These are phyloP conservation scores for Gastrolobium villosum DNA, from an alignment of 306 rosid genomes.

Conservation along the genomic window DNA sequence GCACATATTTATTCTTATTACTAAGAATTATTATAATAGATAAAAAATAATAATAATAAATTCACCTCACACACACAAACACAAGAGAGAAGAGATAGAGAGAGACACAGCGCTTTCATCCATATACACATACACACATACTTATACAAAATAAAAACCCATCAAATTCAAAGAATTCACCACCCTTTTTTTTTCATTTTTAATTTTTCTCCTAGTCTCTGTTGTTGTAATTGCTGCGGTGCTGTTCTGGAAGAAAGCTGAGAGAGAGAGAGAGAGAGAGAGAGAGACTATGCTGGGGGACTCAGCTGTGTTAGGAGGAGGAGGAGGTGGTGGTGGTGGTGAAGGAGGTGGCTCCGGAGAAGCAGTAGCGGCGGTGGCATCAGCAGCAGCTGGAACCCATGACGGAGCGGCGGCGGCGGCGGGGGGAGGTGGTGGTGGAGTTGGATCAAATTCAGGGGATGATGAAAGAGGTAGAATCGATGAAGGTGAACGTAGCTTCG, in stretches of 20 bases:
- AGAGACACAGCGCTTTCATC: constrained; percentile 45
- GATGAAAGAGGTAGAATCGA: constrained; percentile 64
- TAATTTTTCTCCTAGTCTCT: constrained; percentile 47
- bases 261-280: constrained; percentile 27
- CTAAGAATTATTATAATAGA: constrained; percentile 22
- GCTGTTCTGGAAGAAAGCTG: constrained; percentile 39
- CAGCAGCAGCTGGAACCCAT: not conserved
- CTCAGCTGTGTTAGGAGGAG: constrained; percentile 57
- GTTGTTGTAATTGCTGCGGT: constrained; percentile 68
- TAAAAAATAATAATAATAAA: constrained; percentile 63
- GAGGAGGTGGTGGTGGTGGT: constrained; percentile 41
- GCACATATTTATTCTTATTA: constrained; percentile 18
- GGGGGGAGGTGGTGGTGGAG: constrained; percentile 41
- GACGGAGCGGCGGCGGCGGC: constrained; percentile 34
- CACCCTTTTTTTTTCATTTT: constrained; percentile 53
- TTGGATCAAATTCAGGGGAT: constrained; percentile 76
- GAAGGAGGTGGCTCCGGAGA: constrained; percentile 56
- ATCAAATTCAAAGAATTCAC: constrained; percentile 74
- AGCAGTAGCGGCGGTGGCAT: constrained; percentile 45
- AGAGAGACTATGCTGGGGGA: constrained; percentile 74
- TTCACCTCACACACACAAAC: constrained; percentile 47
- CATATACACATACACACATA: constrained; percentile 37
- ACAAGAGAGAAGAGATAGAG: constrained; percentile 9
- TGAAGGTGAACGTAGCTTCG: constrained; percentile 78
- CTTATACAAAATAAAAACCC: constrained; percentile 67